Conservation (phyloP, 1,284 basidiomycete genomes). For the Sporisorium iseilematis-ciliati region DNA sequence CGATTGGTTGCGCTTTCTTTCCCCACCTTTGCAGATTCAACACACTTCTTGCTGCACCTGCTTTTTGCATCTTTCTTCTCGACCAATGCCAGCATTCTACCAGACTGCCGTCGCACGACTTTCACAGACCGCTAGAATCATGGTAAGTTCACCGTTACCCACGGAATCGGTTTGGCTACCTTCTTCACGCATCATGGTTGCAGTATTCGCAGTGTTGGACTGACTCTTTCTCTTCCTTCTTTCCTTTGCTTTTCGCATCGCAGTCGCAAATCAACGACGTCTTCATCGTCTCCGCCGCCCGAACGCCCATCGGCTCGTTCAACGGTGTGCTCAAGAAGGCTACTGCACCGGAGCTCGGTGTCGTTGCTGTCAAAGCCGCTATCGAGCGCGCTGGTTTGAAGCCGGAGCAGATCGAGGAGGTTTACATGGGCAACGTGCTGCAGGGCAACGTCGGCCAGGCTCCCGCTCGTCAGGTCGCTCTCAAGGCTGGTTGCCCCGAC, state of each 20-base stretch:
- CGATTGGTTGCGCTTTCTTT: constrained; percentile 19
- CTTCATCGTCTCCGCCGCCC: constrained; percentile 92
- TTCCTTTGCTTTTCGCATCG: neutral
- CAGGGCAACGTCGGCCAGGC: constrained; percentile 71
- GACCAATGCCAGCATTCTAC: constrained; percentile 58
- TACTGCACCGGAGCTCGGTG: constrained; percentile 90
- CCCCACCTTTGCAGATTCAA: constrained; percentile 35
- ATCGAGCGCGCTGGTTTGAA: constrained; percentile 82
- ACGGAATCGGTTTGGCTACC: constrained; percentile 1
- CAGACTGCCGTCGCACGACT: constrained; percentile 57
- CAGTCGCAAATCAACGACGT: constrained; percentile 74
- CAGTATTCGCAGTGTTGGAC: neutral
- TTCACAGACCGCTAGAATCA: constrained; percentile 57
- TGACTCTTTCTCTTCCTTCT: neutral
- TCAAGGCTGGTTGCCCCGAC: constrained; percentile 88
- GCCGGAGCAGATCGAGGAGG: constrained; percentile 86
- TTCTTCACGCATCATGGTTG: too few species aligned
- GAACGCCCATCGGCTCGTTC: constrained; percentile 94
- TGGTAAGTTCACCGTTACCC: constrained; percentile 43
- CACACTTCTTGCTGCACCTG: constrained; percentile 22
- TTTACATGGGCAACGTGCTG: constrained; percentile 88
- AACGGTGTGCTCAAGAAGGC: constrained; percentile 89
- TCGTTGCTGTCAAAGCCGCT: constrained; percentile 86
- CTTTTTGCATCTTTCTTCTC: constrained; percentile 1
- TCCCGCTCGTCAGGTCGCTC: constrained; percentile 73